Conservation (phyloP, 2,329 filamentous ascomycete species). For the Penicillium polonicum region DNA sequence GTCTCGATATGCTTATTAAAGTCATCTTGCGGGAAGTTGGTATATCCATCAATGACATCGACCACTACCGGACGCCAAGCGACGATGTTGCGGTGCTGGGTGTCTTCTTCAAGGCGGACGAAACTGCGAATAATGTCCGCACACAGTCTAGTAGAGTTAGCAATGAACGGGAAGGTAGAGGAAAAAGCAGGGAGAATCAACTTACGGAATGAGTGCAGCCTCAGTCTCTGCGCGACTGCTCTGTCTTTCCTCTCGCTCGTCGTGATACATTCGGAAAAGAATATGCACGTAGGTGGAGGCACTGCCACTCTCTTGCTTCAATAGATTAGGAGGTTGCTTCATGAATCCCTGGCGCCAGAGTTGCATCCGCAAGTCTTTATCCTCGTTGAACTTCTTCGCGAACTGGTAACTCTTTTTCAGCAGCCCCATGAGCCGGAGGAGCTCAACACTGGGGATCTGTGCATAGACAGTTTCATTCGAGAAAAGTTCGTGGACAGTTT, state of each 20-base stretch:
- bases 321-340: slow-evolving; percentile 95
- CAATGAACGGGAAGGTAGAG: background rate
- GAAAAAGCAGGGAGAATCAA: slow-evolving; percentile 14
- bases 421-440: slow-evolving; percentile 87
- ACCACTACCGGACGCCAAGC: slow-evolving; percentile 98
- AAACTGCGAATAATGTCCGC: slow-evolving; percentile 90
- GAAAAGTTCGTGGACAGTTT: slow-evolving; percentile 98
- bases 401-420: slow-evolving; percentile 97
- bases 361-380: slow-evolving; percentile 90
- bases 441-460: slow-evolving; percentile 84
- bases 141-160: slow-evolving; percentile 60
- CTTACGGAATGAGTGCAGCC: slow-evolving; percentile 77
- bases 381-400: slow-evolving; percentile 94
- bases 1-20: slow-evolving; percentile 76
- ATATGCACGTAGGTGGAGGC: slow-evolving; percentile 96
- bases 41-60: slow-evolving; percentile 91
- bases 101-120: slow-evolving; percentile 85
- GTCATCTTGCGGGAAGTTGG: slow-evolving; percentile 73
- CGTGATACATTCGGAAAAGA: slow-evolving; percentile 94
- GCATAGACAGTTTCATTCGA: slow-evolving; percentile 94
- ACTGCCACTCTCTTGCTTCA: slow-evolving; percentile 93
- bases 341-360: slow-evolving; percentile 98
- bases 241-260: slow-evolving; percentile 77
- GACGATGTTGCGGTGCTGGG: slow-evolving; percentile 92
- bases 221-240: slow-evolving; percentile 81